phyloP scores from a whole-genome alignment of 202 grass and related monocot species.

The Schoenoplectus tabernaemontani region DNA sequence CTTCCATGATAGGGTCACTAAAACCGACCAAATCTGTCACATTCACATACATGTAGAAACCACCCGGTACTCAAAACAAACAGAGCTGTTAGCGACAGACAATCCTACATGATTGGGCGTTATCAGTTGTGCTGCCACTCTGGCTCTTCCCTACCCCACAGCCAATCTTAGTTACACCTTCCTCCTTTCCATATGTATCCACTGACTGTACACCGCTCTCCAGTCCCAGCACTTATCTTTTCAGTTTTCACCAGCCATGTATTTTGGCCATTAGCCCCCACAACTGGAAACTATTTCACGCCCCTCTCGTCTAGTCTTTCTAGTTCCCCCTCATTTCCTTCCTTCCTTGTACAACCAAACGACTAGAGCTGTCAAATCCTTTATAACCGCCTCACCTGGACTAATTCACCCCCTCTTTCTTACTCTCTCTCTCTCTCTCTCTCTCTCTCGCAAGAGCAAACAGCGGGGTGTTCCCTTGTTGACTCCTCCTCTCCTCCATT shows the following conservation, averaged over 20 bases:
- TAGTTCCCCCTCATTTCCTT: neutral
- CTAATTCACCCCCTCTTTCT: conserved; percentile 2
- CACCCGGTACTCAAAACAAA: neutral
- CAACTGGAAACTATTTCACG: too few relatives aligned
- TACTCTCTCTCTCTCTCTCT: neutral
- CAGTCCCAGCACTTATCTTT: neutral
- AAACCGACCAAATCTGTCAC: too few relatives aligned
- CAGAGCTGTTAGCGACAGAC: neutral
- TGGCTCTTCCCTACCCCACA: conserved; percentile 13
- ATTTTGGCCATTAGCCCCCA: too few relatives aligned
- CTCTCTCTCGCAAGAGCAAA: conserved; percentile 12
- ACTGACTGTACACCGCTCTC: conserved; percentile 1
- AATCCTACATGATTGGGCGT: neutral
- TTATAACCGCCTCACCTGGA: conserved; percentile 7
- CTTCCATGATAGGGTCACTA: neutral
- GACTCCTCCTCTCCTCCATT: conserved; percentile 6
- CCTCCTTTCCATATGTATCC: neutral
- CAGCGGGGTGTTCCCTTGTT: conserved; percentile 4
- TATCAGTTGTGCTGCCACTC: conserved; percentile 26
- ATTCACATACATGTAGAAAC: neutral
- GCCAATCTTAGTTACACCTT: conserved; percentile 3
- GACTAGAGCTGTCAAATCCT: conserved; percentile 12
- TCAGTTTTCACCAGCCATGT: neutral
- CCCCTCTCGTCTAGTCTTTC: neutral
- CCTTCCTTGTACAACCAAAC: neutral